Conservation (phyloP, 2,329 filamentous ascomycete species). For the Calonectria henricotiae region DNA sequence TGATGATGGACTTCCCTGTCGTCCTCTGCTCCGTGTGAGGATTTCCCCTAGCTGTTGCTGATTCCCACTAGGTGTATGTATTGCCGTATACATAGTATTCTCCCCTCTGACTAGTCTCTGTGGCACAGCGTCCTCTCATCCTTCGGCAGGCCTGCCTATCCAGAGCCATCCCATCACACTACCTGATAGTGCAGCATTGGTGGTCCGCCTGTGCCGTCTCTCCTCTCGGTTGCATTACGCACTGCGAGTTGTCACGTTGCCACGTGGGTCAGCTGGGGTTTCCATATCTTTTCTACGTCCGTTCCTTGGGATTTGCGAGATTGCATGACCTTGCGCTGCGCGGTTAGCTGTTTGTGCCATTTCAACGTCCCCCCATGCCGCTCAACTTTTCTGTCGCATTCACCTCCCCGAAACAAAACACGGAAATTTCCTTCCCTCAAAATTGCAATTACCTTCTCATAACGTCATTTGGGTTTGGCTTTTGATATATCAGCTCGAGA, state of each 20-base stretch:
- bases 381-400: constrained; percentile 18
- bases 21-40: neutral
- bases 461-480: constrained; percentile 10
- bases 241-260: constrained; percentile 38
- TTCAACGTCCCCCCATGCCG: constrained; percentile 16
- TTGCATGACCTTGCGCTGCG: constrained; percentile 32
- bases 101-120: constrained; percentile 9
- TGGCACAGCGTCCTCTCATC: constrained; percentile 19
- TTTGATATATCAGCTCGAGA: neutral
- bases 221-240: constrained; percentile 38
- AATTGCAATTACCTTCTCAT: constrained; percentile 5
- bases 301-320: constrained; percentile 29
- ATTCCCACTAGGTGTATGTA: neutral
- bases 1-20: constrained; percentile 19
- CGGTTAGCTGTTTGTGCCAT: constrained; percentile 25
- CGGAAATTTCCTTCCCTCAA: constrained; percentile 19
- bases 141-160: constrained; percentile 20
- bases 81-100: constrained; percentile 10
- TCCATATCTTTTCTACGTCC: constrained; percentile 22
- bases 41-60: constrained; percentile 6
- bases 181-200: constrained; percentile 15
- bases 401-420: constrained; percentile 27
- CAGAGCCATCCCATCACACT: constrained; percentile 24
- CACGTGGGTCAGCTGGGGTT: constrained; percentile 37
- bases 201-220: constrained; percentile 31